phyloP scores from a whole-genome alignment of 306 rosid genomes.

The Quercus aquifolioides region DNA sequence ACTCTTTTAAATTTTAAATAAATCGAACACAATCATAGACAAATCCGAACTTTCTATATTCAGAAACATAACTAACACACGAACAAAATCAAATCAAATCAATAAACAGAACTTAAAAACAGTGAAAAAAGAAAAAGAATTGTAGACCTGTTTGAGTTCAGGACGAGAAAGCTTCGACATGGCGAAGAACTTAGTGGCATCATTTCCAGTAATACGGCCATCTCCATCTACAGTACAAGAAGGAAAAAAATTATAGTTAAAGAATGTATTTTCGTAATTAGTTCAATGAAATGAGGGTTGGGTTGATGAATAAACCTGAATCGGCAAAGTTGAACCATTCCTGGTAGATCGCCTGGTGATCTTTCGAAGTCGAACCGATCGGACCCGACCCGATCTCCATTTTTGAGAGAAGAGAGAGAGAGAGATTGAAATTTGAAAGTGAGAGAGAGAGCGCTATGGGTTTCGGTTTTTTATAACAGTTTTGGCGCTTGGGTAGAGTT shows the following conservation, averaged over 20 bases:
- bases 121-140: not conserved
- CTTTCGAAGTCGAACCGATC: slow-evolving; percentile 45
- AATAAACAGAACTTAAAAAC: not conserved
- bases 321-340: slow-evolving; percentile 84
- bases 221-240: slow-evolving; percentile 50
- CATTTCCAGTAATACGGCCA: slow-evolving; percentile 73
- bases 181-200: slow-evolving; percentile 78
- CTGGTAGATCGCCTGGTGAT: slow-evolving; percentile 56
- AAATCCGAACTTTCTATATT: not conserved
- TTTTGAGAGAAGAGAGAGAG: not conserved
- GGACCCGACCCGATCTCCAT: slow-evolving; percentile 56
- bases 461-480: slow-evolving; percentile 1
- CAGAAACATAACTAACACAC: not conserved
- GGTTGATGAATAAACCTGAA: slow-evolving; percentile 46
- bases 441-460: not conserved
- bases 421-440: not conserved
- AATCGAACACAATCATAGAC: not conserved
- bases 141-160: slow-evolving; percentile 69
- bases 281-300: not conserved
- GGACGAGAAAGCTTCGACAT: slow-evolving; percentile 76
- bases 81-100: not conserved
- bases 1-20: too few relatives aligned
- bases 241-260: not conserved
- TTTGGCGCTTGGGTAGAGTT: slow-evolving; percentile 26
- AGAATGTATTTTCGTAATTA: not conserved